Percentiles rank a stretch among this genome's conserved stretches.
phyloP scores from a whole-genome alignment of 2,329 filamentous ascomycete genomes.

The Chlorencoelia australis region DNA sequence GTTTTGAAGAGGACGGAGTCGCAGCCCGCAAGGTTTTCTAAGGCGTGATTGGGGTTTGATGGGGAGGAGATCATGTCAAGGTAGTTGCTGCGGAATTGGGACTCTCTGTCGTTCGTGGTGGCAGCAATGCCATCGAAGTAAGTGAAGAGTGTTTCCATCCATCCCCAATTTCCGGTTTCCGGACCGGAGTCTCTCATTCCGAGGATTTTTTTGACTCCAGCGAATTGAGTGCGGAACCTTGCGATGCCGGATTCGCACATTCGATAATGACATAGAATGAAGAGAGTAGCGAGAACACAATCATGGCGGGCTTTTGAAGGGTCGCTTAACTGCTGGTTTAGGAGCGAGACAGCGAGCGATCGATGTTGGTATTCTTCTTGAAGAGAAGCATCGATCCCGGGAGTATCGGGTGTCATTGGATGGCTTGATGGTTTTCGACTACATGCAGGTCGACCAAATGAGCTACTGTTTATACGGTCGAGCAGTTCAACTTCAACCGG shows the following conservation, averaged over 20 bases:
- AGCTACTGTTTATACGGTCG: slow-evolving; percentile 21
- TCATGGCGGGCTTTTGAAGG: slow-evolving; percentile 67
- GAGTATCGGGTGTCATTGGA: slow-evolving; percentile 31
- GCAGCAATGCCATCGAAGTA: slow-evolving; percentile 92
- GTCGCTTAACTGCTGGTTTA: slow-evolving; percentile 79
- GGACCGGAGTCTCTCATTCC: slow-evolving; percentile 58
- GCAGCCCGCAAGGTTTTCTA: slow-evolving; percentile 80
- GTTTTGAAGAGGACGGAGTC: slow-evolving; percentile 80
- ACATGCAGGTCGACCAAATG: slow-evolving; percentile 12
- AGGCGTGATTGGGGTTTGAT: slow-evolving; percentile 45
- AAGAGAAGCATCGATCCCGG: slow-evolving; percentile 42
- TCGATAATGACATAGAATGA: slow-evolving; percentile 84
- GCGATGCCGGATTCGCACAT: slow-evolving; percentile 89
- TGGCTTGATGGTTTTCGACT: slow-evolving; percentile 18
- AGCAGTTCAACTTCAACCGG: slow-evolving; percentile 24
- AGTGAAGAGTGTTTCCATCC: slow-evolving; percentile 89
- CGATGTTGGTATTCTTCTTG: slow-evolving; percentile 80
- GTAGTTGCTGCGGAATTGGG: slow-evolving; percentile 58
- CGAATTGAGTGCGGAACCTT: slow-evolving; percentile 88
- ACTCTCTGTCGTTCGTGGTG: slow-evolving; percentile 83
- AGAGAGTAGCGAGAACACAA: slow-evolving; percentile 75
- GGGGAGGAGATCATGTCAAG: slow-evolving; percentile 53
- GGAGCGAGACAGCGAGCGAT: slow-evolving; percentile 64
- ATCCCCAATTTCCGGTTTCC: slow-evolving; percentile 59
- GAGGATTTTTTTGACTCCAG: slow-evolving; percentile 83